Evolutionary conservation across 2,329 filamentous ascomycete genomes (phyloP).

Genomic region (Sphaerulina vaccinii): DNA sequence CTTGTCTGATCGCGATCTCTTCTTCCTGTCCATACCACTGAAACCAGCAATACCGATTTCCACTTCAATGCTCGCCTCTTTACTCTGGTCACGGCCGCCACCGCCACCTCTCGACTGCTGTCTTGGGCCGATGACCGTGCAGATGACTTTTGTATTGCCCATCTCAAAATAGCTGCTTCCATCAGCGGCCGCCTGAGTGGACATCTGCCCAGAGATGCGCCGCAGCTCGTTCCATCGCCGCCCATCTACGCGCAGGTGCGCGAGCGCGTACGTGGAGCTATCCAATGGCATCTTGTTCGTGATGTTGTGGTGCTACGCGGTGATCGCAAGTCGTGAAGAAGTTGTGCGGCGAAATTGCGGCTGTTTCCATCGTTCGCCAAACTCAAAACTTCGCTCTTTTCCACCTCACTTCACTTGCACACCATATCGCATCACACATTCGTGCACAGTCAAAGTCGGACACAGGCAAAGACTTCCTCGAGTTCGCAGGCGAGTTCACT

Average conservation of each 20-base stretch:
- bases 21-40: constrained; percentile 80
- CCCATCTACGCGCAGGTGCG: constrained; percentile 66
- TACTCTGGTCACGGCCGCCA: constrained; percentile 44
- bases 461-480: too few relatives aligned
- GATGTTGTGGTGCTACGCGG: neutral
- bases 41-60: constrained; percentile 86
- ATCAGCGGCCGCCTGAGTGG: constrained; percentile 87
- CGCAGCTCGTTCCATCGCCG: constrained; percentile 97
- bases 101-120: constrained; percentile 59
- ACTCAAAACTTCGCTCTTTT: too few relatives aligned
- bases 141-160: constrained; percentile 97
- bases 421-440: too few relatives aligned
- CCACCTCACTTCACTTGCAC: too few relatives aligned
- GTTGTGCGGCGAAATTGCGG: neutral
- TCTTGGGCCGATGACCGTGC: constrained; percentile 80
- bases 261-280: constrained; percentile 85
- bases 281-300: constrained; percentile 76
- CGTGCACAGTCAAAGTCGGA: too few relatives aligned
- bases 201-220: constrained; percentile 81
- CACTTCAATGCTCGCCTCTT: constrained; percentile 69
- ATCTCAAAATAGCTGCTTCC: constrained; percentile 93
- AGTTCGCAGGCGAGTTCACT: neutral
- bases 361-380: too few relatives aligned
- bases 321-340: too few relatives aligned
- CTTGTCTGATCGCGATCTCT: constrained; percentile 74